Evolutionary conservation across 768 basidiomycete genomes (phyloP).

Genomic region (Sistotremastrum niveocremeum): DNA sequence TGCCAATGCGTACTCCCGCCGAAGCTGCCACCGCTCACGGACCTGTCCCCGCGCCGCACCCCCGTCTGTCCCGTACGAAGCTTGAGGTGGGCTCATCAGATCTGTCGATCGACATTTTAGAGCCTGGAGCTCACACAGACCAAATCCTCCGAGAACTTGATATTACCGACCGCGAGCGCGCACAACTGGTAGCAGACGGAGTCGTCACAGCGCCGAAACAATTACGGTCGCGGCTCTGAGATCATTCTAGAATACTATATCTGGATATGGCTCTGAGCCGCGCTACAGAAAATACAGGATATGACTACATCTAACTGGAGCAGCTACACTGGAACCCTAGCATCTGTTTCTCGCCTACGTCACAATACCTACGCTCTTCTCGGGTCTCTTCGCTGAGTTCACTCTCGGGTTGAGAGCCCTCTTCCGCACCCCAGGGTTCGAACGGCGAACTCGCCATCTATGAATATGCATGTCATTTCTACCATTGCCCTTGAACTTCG

Average conservation of each 20-base stretch:
- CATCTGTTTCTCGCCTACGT: conserved; percentile 59
- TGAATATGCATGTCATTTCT: conserved; percentile 1
- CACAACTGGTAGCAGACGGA: too few species aligned
- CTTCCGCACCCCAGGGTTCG: conserved; percentile 77
- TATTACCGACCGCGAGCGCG: too few species aligned
- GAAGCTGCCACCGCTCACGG: conserved; percentile 24
- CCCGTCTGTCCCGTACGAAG: conserved; percentile 23
- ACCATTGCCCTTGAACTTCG: conserved; percentile 1
- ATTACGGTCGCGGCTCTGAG: too few species aligned
- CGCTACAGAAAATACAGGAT: too few species aligned
- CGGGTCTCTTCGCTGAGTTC: conserved; percentile 42
- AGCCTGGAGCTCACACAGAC: conserved; percentile 39
- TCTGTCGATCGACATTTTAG: conserved; percentile 15
- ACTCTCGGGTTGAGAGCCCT: conserved; percentile 26
- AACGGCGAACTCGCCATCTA: conserved; percentile 85
- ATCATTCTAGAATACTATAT: too few species aligned
- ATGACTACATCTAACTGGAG: conserved; percentile 43
- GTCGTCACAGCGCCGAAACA: too few species aligned
- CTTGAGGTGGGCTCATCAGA: conserved; percentile 2
- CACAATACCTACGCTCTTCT: conserved; percentile 67
- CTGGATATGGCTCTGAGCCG: too few species aligned
- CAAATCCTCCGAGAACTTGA: conserved; percentile 36
- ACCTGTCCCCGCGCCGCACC: conserved; percentile 38
- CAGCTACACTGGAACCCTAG: conserved; percentile 92
- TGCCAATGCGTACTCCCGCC: conserved; percentile 52